phyloP scores from a whole-genome alignment of 805 yeast genomes.

The Saccharomyces jurei region DNA sequence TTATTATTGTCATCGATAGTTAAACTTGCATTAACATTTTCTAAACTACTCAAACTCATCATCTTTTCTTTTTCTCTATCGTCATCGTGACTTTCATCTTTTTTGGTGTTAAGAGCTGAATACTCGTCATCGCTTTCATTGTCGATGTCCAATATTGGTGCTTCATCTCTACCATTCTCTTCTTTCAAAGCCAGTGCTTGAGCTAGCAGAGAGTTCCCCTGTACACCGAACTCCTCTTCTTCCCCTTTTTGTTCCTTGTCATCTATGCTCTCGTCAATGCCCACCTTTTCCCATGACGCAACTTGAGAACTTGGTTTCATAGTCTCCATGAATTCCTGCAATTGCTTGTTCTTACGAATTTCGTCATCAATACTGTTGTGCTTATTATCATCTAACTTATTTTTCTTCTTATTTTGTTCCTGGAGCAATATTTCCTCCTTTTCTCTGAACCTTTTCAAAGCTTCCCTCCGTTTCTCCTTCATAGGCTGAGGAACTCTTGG shows the following conservation, averaged over 20 bases:
- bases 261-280: constrained; percentile 7
- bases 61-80: constrained; percentile 43
- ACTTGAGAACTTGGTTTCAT: constrained; percentile 69
- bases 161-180: constrained; percentile 17
- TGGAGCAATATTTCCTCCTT: constrained; percentile 42
- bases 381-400: constrained; percentile 23
- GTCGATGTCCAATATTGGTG: constrained; percentile 20
- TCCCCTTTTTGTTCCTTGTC: constrained; percentile 29
- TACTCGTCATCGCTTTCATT: constrained; percentile 42
- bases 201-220: constrained; percentile 33
- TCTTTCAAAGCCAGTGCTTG: constrained; percentile 34
- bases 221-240: constrained; percentile 29
- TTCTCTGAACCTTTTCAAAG: constrained; percentile 36
- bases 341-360: constrained; percentile 54
- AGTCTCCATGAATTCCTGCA: constrained; percentile 74
- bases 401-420: constrained; percentile 33
- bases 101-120: constrained; percentile 26
- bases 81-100: constrained; percentile 17
- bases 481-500: constrained; percentile 66
- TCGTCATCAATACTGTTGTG: constrained; percentile 44
- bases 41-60: constrained; percentile 34
- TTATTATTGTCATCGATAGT: constrained; percentile 12
- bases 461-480: constrained; percentile 48
- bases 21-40: background rate
- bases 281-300: constrained; percentile 57